Base-by-base conservation (phyloP, 768 basidiomycete species). In the Boletellus ananas region DNA sequence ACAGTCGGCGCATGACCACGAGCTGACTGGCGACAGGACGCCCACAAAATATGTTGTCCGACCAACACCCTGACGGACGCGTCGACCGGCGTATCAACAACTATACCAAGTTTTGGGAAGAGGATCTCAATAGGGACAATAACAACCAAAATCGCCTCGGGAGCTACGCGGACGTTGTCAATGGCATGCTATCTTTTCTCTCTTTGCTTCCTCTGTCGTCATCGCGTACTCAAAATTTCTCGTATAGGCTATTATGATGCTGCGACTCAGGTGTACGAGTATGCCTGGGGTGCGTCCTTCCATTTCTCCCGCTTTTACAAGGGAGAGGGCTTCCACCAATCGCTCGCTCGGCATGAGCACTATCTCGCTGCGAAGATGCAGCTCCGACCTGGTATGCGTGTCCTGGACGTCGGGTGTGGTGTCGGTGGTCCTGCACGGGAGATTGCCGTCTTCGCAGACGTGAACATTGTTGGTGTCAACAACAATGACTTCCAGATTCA, bases 391-490 rank as follows among this genome's bases (percentile, higher is more conserved):
- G 91, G 93, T 37, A 96, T 96, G 94, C 83, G 86, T 31, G 94
- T 99, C 36, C 85, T 99, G 52, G 96, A 99, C 64, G 94, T 99
- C 51, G 96, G 96, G 3, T 98, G 96, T 68, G 96, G 96, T 66
- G 87, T 99, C 47, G 96, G 96, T 42, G 96, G 96, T 0, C 96
- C 96, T 20, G 96, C 96, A 9, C 82, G 95, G 42, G 90, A 94
- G 68, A 99, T 99, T 61, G 90, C 93, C 4, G 81, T 80, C 39
- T 99, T 98, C 73, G 74, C 90, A 8, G 94, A 96, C 64, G 86
- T 79, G 33, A 73, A 83, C 48, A 84, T 97, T 55, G 74, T 89
- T 56, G 94, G 94, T 35, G 56, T 96, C 54, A 97, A 96, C 76
- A 97, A 95, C 79, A 98, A 98, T 70, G 89, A 87, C 56, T 96